Evolutionary conservation across 129 eudicot species (phyloP).

Genomic region (Erigeron canadensis): DNA sequence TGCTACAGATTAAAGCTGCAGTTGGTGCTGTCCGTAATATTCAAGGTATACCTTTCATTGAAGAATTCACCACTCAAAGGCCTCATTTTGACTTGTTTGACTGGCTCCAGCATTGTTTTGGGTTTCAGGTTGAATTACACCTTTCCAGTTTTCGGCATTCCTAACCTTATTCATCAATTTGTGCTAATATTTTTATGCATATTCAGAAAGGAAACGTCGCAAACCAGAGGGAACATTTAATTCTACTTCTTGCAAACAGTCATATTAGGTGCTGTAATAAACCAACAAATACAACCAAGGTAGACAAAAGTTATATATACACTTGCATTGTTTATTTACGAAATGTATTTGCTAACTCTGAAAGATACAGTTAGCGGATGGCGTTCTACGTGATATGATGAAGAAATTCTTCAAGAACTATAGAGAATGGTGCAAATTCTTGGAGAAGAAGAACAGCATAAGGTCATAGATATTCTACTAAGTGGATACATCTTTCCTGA

Average conservation of each 20-base stretch:
- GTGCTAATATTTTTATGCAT: not conserved
- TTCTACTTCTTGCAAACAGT: conserved; percentile 77
- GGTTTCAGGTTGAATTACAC: conserved; percentile 66
- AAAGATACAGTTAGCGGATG: conserved; percentile 67
- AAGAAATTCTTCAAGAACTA: conserved; percentile 92
- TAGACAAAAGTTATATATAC: conserved; percentile 21
- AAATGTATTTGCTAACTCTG: conserved; percentile 5
- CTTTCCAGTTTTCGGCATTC: not conserved
- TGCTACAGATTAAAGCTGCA: conserved; percentile 77
- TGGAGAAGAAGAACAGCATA: conserved; percentile 70
- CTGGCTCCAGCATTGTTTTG: conserved; percentile 83
- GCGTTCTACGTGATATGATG: conserved; percentile 77
- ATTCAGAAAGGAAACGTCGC: conserved; percentile 83
- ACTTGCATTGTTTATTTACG: not conserved
- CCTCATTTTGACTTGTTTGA: conserved; percentile 66
- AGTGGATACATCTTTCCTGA: not conserved
- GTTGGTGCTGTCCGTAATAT: conserved; percentile 67
- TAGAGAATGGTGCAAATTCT: conserved; percentile 93
- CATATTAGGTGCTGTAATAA: conserved; percentile 67
- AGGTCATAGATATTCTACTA: conserved; percentile 37
- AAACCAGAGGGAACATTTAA: conserved; percentile 95
- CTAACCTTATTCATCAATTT: not conserved
- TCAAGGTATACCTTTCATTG: conserved; percentile 76
- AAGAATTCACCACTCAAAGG: conserved; percentile 44
- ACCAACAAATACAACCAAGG: conserved; percentile 50